phyloP scores from a whole-genome alignment of 305 asterid genomes.

The Rubia occidens region DNA sequence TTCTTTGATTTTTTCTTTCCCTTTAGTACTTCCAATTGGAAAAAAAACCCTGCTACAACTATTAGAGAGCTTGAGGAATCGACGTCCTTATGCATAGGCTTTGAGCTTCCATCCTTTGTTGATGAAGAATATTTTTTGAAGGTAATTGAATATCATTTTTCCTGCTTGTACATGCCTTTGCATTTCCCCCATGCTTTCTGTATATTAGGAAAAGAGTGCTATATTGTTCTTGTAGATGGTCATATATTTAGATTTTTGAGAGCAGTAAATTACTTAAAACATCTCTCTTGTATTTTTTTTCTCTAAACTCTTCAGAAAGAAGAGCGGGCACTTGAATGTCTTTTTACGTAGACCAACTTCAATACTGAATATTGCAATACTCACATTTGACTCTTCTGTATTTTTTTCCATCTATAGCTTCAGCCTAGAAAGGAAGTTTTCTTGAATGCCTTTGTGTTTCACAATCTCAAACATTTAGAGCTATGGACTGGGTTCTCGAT shows the following conservation, averaged over 20 bases:
- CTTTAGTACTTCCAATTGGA: not conserved
- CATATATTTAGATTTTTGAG: not conserved
- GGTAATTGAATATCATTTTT: not conserved
- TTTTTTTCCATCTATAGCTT: not conserved
- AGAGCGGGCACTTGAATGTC: not conserved
- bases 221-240: not conserved
- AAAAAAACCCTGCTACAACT: not conserved
- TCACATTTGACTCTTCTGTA: not conserved
- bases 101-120: not conserved
- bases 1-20: not conserved
- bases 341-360: not conserved
- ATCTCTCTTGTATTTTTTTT: not conserved
- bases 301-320: not conserved
- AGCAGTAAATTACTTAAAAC: too few species aligned
- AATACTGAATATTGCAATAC: not conserved
- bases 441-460: not conserved
- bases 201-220: not conserved
- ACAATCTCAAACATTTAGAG: slow-evolving; percentile 5
- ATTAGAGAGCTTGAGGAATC: not conserved
- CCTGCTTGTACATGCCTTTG: not conserved
- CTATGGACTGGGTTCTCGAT: not conserved
- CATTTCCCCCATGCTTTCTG: not conserved
- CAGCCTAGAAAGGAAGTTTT: not conserved
- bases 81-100: not conserved
- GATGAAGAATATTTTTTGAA: not conserved